A percentile compares a stretch with the other conserved stretches of the same genome.
Conservation (phyloP, 179 eudicot species). For the Spinacia oleracea region DNA sequence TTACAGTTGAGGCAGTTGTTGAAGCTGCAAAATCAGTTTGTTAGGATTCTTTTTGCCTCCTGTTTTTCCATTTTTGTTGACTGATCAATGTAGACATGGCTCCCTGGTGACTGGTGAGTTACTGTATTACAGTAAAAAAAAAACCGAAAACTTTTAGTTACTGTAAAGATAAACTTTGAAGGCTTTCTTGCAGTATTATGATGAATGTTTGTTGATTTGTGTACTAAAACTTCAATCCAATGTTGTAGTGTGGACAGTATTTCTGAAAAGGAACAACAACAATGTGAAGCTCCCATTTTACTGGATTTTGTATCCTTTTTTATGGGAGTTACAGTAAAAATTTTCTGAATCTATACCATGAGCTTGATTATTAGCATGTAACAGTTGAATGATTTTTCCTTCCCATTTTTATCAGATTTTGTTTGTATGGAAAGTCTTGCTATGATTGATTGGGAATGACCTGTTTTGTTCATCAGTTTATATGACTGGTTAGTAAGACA, state of each 20-base stretch:
- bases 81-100: conserved; percentile 9
- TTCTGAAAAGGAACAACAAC: conserved; percentile 19
- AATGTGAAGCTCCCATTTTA: conserved; percentile 18
- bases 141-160: not conserved
- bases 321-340: no score
- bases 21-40: conserved; percentile 43
- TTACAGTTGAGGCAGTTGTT: conserved; percentile 53
- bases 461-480: no score
- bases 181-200: conserved; percentile 18
- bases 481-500: no score
- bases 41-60: conserved; percentile 19
- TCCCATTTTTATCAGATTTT: no score
- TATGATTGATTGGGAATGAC: no score
- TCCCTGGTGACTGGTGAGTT: not conserved
- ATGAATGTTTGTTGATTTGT: conserved; percentile 16
- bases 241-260: conserved; percentile 18
- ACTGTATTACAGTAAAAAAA: conserved; percentile 5
- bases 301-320: not conserved
- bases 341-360: no score
- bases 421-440: no score
- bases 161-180: conserved; percentile 18
- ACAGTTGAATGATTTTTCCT: no score
- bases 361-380: no score
- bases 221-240: conserved; percentile 7
- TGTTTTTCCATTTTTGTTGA: conserved; percentile 25